Percentiles rank a stretch among this genome's conserved stretches.
Conservation (phyloP, 2,329 filamentous ascomycete genomes). For the Alternaria metachromatica region DNA sequence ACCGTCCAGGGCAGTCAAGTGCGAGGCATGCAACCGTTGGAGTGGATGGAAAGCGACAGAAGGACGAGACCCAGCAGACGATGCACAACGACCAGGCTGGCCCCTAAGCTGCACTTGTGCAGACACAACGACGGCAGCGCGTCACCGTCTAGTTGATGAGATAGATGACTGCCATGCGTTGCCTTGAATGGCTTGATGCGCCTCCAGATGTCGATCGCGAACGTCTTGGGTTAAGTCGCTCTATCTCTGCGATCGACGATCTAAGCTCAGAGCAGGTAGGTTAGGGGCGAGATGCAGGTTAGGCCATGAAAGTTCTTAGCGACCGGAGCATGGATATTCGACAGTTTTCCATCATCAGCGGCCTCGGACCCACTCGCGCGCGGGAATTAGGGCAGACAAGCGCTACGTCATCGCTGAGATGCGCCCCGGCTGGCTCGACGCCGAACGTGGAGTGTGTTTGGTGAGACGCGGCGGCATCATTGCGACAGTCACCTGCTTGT, state of each 20-base stretch:
- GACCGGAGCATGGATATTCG: conserved; percentile 11
- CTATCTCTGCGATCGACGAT: conserved; percentile 22
- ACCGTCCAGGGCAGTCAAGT: conserved; percentile 7
- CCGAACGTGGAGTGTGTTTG: neutral
- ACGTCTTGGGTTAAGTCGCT: conserved; percentile 5
- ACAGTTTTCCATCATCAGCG: neutral
- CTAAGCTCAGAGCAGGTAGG: conserved; percentile 15
- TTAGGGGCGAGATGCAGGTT: conserved; percentile 8
- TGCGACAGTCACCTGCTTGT: neutral
- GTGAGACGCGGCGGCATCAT: neutral
- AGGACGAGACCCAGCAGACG: neutral
- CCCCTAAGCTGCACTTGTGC: neutral
- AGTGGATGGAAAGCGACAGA: conserved; percentile 2
- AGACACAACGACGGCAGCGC: conserved; percentile 1
- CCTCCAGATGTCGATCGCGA: conserved; percentile 24
- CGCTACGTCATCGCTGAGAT: neutral
- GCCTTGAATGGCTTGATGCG: conserved; percentile 22
- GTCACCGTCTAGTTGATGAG: conserved; percentile 7
- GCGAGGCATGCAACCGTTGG: conserved; percentile 11
- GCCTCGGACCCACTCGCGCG: conserved; percentile 3
- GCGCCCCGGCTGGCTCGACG: neutral
- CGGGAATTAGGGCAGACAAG: neutral
- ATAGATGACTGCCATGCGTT: conserved; percentile 9
- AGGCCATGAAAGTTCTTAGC: conserved; percentile 10
- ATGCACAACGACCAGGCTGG: neutral